phyloP scores from a whole-genome alignment of 2,329 filamentous ascomycete genomes.

The Curvularia hawaiiensis region DNA sequence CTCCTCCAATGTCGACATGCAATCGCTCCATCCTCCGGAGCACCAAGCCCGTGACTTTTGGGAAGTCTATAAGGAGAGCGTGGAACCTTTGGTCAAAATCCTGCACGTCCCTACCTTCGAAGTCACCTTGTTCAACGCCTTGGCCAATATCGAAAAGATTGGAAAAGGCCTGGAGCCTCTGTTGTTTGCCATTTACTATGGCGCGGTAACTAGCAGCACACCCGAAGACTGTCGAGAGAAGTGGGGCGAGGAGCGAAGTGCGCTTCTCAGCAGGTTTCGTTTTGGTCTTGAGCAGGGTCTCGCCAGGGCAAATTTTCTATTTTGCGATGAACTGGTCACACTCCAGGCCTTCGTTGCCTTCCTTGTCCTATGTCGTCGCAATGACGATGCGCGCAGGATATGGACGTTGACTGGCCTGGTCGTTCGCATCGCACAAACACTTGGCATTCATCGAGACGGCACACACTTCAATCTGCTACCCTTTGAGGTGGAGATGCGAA shows the following conservation, averaged over 20 bases:
- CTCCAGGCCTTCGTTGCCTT: conserved; percentile 68
- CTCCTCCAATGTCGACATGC: conserved; percentile 71
- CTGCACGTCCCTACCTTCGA: conserved; percentile 72
- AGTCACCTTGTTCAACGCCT: conserved; percentile 64
- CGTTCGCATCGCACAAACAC: conserved; percentile 63
- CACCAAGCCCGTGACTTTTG: conserved; percentile 69
- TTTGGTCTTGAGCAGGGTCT: conserved; percentile 68
- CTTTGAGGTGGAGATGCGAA: conserved; percentile 65
- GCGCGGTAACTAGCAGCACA: conserved; percentile 58
- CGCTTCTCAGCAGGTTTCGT: conserved; percentile 61
- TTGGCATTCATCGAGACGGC: conserved; percentile 66
- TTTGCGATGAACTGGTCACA: conserved; percentile 65
- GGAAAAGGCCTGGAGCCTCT: conserved; percentile 63
- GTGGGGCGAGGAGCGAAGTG: conserved; percentile 59
- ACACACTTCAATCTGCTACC: conserved; percentile 60
- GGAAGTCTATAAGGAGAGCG: conserved; percentile 73
- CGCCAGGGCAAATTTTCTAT: conserved; percentile 66
- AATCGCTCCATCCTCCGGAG: conserved; percentile 68
- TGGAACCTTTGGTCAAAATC: conserved; percentile 74
- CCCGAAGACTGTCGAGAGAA: conserved; percentile 53
- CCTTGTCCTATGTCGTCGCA: conserved; percentile 61
- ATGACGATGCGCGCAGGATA: conserved; percentile 56
- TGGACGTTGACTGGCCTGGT: conserved; percentile 66
- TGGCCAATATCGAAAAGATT: conserved; percentile 64
- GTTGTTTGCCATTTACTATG: conserved; percentile 67